Evolutionary conservation across 2,329 filamentous ascomycete species (phyloP).

Genomic region (Hypoxylon rubiginosum): DNA sequence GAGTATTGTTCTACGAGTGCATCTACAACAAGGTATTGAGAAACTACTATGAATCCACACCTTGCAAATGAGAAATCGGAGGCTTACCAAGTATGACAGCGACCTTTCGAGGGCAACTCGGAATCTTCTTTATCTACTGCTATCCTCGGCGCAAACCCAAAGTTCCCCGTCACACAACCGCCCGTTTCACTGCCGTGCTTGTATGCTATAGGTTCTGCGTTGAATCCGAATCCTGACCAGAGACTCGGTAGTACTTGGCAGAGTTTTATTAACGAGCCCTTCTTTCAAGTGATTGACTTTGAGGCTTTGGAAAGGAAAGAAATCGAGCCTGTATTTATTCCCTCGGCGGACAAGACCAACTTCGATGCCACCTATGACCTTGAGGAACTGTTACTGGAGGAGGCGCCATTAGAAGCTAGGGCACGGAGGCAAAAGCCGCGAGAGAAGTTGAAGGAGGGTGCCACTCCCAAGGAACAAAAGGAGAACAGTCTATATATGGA

Average conservation of each 20-base stretch:
- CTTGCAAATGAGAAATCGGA: not conserved
- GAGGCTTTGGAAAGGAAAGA: conserved; percentile 85
- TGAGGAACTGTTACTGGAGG: conserved; percentile 92
- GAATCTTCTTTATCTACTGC: conserved; percentile 84
- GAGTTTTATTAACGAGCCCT: conserved; percentile 87
- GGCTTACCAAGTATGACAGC: conserved; percentile 64
- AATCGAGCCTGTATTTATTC: conserved; percentile 90
- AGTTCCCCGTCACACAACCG: conserved; percentile 92
- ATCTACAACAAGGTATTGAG: conserved; percentile 92
- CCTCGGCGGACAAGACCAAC: conserved; percentile 97
- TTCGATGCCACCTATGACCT: conserved; percentile 99
- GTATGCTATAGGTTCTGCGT: conserved; percentile 85
- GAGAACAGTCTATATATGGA: conserved; percentile 94
- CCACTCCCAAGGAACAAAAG: conserved; percentile 92
- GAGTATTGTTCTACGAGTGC: conserved; percentile 98
- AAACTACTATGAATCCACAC: not conserved
- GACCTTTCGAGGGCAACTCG: conserved; percentile 91
- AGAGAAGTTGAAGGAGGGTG: conserved; percentile 91
- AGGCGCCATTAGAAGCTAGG: conserved; percentile 92
- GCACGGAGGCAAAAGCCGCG: conserved; percentile 94
- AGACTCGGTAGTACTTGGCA: conserved; percentile 90
- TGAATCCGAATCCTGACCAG: conserved; percentile 83
- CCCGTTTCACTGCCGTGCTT: conserved; percentile 90
- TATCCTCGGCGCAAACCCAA: conserved; percentile 85
- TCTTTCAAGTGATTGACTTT: conserved; percentile 91